These are phyloP conservation scores for Solanum megistacrolobum DNA, from an alignment of 257 asterid genomes.

Conservation along the genomic window DNA sequence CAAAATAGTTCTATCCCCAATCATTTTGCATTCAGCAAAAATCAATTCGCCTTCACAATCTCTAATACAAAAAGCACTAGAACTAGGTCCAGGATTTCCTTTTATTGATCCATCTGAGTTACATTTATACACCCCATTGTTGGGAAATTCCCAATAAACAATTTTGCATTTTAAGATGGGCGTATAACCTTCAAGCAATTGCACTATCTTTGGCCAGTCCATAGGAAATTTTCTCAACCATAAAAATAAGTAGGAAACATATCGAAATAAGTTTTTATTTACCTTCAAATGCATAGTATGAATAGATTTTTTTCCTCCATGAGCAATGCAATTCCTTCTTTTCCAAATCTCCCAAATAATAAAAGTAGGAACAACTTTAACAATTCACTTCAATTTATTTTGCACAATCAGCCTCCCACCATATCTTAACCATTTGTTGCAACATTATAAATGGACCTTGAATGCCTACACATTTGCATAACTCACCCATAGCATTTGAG, in stretches of 20 bases:
- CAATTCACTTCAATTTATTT: neutral
- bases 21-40: neutral
- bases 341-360: neutral
- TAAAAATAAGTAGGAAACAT: neutral
- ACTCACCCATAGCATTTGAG: neutral
- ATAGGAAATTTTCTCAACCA: neutral
- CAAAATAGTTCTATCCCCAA: neutral
- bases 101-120: neutral
- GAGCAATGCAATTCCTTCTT: neutral
- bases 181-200: neutral
- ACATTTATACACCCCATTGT: neutral
- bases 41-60: neutral
- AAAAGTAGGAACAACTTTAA: neutral
- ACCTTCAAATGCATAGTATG: neutral
- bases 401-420: neutral
- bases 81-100: neutral
- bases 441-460: neutral
- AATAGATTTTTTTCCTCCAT: neutral
- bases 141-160: neutral
- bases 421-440: neutral
- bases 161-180: neutral
- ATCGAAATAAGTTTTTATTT: neutral
- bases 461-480: neutral
- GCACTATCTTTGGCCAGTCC: neutral
- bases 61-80: neutral